These are phyloP conservation scores for Colletotrichum lindemuthianum DNA, from an alignment of 2,329 filamentous ascomycete genomes.

Conservation along the genomic window DNA sequence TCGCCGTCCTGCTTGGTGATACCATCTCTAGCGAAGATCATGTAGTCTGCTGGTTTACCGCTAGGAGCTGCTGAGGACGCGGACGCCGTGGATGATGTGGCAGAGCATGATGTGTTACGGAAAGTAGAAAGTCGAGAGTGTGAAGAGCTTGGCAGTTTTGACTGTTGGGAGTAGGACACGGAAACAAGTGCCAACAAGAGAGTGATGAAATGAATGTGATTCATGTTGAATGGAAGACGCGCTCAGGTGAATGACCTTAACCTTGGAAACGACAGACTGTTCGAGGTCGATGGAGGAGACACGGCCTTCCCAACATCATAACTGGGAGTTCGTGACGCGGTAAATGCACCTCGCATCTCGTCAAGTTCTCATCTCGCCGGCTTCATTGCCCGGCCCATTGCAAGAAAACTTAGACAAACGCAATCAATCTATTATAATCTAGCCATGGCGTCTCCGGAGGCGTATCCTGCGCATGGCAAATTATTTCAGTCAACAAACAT, in stretches of 20 bases:
- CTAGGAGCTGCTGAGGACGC: slow-evolving; percentile 2
- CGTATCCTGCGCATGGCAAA: too few species aligned
- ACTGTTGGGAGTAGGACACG: background rate
- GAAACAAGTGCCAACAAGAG: background rate
- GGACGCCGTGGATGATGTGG: background rate
- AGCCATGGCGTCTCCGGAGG: too few species aligned
- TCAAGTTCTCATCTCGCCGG: too few species aligned
- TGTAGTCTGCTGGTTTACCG: slow-evolving; percentile 4
- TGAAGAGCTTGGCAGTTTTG: background rate
- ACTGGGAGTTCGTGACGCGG: too few species aligned
- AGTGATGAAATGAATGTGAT: background rate
- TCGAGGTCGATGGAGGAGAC: background rate
- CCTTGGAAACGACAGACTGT: background rate
- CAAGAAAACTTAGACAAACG: too few species aligned
- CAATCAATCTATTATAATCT: too few species aligned
- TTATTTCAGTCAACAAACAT: too few species aligned
- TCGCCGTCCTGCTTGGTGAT: slow-evolving; percentile 6
- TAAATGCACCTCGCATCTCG: too few species aligned
- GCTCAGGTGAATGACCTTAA: background rate
- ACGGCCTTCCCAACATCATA: too few species aligned
- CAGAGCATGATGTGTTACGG: background rate
- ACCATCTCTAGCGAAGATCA: slow-evolving; percentile 15
- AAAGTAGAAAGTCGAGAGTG: background rate
- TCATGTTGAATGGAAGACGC: background rate
- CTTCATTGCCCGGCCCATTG: too few species aligned